Conservation (phyloP, 352 stramenopile species). For the Phytophthora hibernalis region DNA sequence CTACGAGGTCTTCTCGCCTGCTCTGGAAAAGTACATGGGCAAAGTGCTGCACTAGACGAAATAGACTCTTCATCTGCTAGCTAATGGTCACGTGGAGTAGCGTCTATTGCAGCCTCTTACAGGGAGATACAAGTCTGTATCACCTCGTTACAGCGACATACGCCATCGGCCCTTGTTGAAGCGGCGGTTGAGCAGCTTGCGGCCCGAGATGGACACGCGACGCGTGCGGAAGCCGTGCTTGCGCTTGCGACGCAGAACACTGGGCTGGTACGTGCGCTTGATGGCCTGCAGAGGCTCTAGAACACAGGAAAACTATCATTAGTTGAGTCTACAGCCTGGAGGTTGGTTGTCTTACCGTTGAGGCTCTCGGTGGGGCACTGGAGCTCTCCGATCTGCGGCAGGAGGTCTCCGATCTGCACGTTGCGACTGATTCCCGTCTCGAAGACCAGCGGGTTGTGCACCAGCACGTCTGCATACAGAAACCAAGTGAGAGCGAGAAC, state of each 20-base stretch:
- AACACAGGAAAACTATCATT: not conserved
- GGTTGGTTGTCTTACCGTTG: conserved; percentile 52
- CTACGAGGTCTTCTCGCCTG: conserved; percentile 90
- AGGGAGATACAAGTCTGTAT: too few species aligned
- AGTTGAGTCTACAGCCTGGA: too few species aligned
- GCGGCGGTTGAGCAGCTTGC: conserved; percentile 82
- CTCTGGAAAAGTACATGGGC: conserved; percentile 83
- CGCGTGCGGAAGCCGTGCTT: conserved; percentile 89
- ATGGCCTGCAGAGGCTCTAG: conserved; percentile 77
- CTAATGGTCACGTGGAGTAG: conserved; percentile 34
- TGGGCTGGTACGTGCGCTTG: conserved; percentile 90
- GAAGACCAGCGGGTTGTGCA: conserved; percentile 52
- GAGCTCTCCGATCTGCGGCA: conserved; percentile 43
- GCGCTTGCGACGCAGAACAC: conserved; percentile 84
- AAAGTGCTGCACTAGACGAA: conserved; percentile 50
- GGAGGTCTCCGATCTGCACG: conserved; percentile 46
- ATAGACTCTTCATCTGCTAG: conserved; percentile 21
- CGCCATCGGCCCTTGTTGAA: conserved; percentile 87
- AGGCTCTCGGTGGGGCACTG: conserved; percentile 57
- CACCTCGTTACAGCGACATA: conserved; percentile 89
- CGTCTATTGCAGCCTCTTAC: conserved; percentile 37
- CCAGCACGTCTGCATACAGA: conserved; percentile 40
- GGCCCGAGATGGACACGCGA: conserved; percentile 75
- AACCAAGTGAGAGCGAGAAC: not conserved
- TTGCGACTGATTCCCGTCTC: conserved; percentile 39